Conservation (phyloP, 306 rosid species). For the Dalbergia cultrata region DNA sequence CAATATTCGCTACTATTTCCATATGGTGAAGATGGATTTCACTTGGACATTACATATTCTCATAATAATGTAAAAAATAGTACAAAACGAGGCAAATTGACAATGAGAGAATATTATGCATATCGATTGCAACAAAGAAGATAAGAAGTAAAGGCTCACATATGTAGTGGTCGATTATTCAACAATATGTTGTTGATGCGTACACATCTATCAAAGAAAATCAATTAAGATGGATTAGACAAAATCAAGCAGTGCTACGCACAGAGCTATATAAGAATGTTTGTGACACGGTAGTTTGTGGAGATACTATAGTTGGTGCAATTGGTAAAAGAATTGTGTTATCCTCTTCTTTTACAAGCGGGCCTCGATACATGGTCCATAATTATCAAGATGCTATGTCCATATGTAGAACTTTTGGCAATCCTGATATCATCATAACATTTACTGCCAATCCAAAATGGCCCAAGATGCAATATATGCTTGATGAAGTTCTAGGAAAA, state of each 20-base stretch:
- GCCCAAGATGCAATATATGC: background rate
- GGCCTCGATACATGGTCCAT: slow-evolving; percentile 7
- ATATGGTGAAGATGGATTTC: slow-evolving; percentile 21
- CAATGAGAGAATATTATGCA: slow-evolving; percentile 21
- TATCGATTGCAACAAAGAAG: slow-evolving; percentile 1
- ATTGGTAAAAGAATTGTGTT: slow-evolving; percentile 1
- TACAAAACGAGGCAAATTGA: background rate
- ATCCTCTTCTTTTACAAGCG: background rate
- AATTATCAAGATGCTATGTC: slow-evolving; percentile 33
- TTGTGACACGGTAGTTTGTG: background rate
- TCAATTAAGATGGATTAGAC: background rate
- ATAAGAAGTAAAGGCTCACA: background rate
- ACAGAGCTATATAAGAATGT: background rate
- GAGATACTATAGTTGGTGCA: background rate
- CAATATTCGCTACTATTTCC: slow-evolving; percentile 26
- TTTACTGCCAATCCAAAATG: slow-evolving; percentile 6
- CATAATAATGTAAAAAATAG: background rate
- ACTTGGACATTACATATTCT: background rate
- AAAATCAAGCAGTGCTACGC: background rate
- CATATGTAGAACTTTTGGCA: background rate
- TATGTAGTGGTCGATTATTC: background rate
- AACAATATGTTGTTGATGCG: slow-evolving; percentile 21
- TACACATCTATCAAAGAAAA: background rate
- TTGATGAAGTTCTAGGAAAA: background rate
- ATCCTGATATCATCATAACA: slow-evolving; percentile 18